These are phyloP conservation scores for Diphasiastrum complanatum DNA, from an alignment of 83 land plant genomes.

Conservation along the genomic window DNA sequence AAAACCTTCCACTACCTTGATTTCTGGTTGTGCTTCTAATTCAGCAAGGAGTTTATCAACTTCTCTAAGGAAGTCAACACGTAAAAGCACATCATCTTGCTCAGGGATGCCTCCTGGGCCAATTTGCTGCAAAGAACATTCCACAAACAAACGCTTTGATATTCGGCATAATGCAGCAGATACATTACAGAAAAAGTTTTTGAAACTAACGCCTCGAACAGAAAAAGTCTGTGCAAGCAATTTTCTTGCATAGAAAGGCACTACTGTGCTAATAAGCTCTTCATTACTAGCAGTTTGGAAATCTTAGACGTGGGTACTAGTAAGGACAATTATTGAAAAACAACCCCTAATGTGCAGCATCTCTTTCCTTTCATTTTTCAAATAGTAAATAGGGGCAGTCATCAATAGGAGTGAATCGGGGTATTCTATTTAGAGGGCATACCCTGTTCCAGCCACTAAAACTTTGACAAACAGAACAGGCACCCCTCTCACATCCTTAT, in stretches of 20 bases:
- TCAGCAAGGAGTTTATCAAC: constrained; percentile 71
- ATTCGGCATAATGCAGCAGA: not conserved
- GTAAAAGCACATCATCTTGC: constrained; percentile 60
- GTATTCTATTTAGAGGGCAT: too few species aligned
- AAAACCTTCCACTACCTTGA: constrained; percentile 40
- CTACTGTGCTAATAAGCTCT: not conserved
- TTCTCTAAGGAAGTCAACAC: constrained; percentile 90
- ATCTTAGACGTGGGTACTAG: too few species aligned
- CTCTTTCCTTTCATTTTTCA: too few species aligned
- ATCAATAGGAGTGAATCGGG: too few species aligned
- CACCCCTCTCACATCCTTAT: too few species aligned
- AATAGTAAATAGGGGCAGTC: too few species aligned
- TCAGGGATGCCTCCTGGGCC: constrained; percentile 56
- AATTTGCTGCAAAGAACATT: constrained; percentile 40
- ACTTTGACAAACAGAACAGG: too few species aligned
- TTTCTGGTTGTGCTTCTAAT: constrained; percentile 32
- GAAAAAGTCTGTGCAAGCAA: not conserved
- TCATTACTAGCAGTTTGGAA: not conserved
- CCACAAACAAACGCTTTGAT: too few species aligned
- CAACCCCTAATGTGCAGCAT: too few species aligned
- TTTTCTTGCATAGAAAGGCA: not conserved
- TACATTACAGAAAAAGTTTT: not conserved
- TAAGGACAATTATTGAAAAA: too few species aligned
- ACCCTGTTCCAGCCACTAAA: too few species aligned
- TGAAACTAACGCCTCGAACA: not conserved